Evolutionary conservation across 2,329 filamentous ascomycete species (phyloP).

Genomic region (Pseudogymnoascus destructans): DNA sequence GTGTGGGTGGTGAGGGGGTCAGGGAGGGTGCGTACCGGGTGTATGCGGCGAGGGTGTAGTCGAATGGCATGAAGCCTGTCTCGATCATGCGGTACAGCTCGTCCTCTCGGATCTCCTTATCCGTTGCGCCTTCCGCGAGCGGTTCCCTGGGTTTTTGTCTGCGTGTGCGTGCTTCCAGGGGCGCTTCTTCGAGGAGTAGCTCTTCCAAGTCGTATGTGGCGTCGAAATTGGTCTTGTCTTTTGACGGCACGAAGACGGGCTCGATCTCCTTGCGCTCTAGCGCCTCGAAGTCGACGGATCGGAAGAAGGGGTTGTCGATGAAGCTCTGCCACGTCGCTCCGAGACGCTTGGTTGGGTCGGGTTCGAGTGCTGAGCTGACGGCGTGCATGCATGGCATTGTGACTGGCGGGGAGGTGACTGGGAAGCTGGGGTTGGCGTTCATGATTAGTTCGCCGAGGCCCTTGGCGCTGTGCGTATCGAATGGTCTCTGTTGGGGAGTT

Average conservation of each 20-base stretch:
- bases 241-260: slow-evolving; percentile 83
- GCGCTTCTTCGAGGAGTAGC: slow-evolving; percentile 82
- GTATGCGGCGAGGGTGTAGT: slow-evolving; percentile 77
- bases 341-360: slow-evolving; percentile 67
- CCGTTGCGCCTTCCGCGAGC: slow-evolving; percentile 85
- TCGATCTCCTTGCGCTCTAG: slow-evolving; percentile 79
- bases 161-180: slow-evolving; percentile 79
- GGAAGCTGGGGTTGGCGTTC: slow-evolving; percentile 71
- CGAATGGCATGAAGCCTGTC: slow-evolving; percentile 83
- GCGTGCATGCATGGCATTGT: slow-evolving; percentile 79
- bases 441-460: slow-evolving; percentile 68
- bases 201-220: slow-evolving; percentile 97
- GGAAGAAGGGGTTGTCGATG: slow-evolving; percentile 80
- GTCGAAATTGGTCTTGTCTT: slow-evolving; percentile 98
- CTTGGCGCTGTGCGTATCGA: slow-evolving; percentile 78
- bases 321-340: slow-evolving; percentile 79
- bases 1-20: not conserved
- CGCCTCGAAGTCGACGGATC: slow-evolving; percentile 67
- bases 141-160: slow-evolving; percentile 88
- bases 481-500: slow-evolving; percentile 54
- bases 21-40: slow-evolving; percentile 43
- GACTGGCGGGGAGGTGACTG: slow-evolving; percentile 84
- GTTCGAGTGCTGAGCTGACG: slow-evolving; percentile 70
- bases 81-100: slow-evolving; percentile 92
- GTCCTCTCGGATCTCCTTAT: slow-evolving; percentile 87